Percentiles rank a stretch among this genome's conserved stretches.
phyloP scores from a whole-genome alignment of 257 asterid genomes.

The Salvia miltiorrhiza region DNA sequence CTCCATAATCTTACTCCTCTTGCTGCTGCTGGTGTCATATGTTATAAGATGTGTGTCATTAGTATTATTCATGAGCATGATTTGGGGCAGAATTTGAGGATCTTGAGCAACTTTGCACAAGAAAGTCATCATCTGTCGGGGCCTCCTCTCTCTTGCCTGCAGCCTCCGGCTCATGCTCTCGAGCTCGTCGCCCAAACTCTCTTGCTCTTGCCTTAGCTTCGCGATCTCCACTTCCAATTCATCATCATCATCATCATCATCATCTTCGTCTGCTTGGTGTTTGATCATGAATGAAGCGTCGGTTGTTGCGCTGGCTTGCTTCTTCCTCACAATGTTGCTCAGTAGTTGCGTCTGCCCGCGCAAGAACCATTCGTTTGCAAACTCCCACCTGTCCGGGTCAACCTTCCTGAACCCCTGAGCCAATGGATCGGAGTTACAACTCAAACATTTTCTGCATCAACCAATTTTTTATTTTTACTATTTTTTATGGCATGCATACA shows the following conservation, averaged over 20 bases:
- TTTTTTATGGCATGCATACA: not conserved
- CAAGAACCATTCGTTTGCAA: slow-evolving; percentile 85
- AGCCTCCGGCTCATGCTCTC: slow-evolving; percentile 61
- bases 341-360: slow-evolving; percentile 70
- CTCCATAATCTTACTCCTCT: slow-evolving; percentile 30
- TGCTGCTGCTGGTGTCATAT: slow-evolving; percentile 16
- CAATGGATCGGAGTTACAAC: too few relatives aligned
- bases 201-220: slow-evolving; percentile 59
- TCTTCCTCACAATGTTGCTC: slow-evolving; percentile 54
- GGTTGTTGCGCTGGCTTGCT: slow-evolving; percentile 24
- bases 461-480: not conserved
- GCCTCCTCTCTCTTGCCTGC: slow-evolving; percentile 76
- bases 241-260: not conserved
- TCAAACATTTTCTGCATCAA: not conserved
- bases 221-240: slow-evolving; percentile 23
- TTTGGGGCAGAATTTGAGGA: slow-evolving; percentile 55
- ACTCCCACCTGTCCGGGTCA: slow-evolving; percentile 89
- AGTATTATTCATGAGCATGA: too few relatives aligned
- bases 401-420: slow-evolving; percentile 75
- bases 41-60: too few relatives aligned
- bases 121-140: slow-evolving; percentile 77
- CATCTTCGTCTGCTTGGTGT: slow-evolving; percentile 15
- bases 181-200: slow-evolving; percentile 47
- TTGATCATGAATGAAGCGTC: not conserved
- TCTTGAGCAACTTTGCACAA: slow-evolving; percentile 62